Percentiles rank a stretch among this genome's conserved stretches.
Conservation (phyloP, 73 alveolate species). For the Tetrahymena thermophila region DNA sequence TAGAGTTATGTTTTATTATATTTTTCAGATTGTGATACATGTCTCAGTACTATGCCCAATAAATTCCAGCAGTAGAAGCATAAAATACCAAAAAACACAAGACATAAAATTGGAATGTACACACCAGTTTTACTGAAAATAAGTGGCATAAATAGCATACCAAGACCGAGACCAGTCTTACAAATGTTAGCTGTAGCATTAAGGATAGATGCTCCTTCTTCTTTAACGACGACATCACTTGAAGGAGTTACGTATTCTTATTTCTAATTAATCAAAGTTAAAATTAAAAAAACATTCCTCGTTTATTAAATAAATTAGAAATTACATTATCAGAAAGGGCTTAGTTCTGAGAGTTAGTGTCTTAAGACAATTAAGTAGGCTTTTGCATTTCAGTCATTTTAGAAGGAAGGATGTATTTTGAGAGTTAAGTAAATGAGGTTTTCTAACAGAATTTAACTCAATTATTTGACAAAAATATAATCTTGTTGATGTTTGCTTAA, state of each 20-base stretch:
- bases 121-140: background rate
- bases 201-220: background rate
- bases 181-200: background rate
- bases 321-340: background rate
- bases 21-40: background rate
- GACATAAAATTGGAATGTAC: background rate
- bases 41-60: background rate
- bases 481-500: background rate
- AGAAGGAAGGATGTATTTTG: background rate
- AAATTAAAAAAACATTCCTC: background rate
- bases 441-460: background rate
- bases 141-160: background rate
- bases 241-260: background rate
- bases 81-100: background rate
- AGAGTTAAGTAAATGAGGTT: background rate
- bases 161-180: background rate
- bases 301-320: background rate
- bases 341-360: background rate
- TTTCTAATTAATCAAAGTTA: background rate
- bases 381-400: background rate
- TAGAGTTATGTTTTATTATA: background rate
- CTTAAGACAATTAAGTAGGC: background rate
- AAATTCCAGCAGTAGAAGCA: background rate
- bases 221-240: background rate
- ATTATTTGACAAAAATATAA: background rate